phyloP scores from a whole-genome alignment of 2,329 filamentous ascomycete genomes.

The Tolypocladium pustulatum region DNA sequence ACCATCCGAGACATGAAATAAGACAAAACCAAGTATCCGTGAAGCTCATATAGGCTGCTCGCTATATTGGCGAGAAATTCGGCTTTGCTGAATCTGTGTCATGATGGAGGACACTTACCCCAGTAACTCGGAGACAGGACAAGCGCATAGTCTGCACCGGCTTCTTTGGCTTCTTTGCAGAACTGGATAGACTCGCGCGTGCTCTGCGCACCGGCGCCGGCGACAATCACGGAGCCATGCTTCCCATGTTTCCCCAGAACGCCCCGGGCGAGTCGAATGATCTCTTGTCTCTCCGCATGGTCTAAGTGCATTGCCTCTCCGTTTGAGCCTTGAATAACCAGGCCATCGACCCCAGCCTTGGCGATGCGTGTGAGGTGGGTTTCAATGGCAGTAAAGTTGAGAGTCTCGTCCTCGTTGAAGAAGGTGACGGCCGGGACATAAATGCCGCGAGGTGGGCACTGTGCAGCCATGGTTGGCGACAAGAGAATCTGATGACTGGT shows the following conservation, averaged over 20 bases:
- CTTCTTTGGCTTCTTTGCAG: slow-evolving; percentile 57
- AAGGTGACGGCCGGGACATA: slow-evolving; percentile 27
- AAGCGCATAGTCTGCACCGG: slow-evolving; percentile 67
- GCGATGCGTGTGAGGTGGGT: slow-evolving; percentile 33
- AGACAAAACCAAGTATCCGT: not conserved
- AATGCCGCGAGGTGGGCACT: slow-evolving; percentile 15
- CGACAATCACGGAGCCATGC: slow-evolving; percentile 41
- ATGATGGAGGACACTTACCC: slow-evolving; percentile 13
- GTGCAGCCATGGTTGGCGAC: not conserved
- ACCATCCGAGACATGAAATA: not conserved
- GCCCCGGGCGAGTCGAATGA: slow-evolving; percentile 48
- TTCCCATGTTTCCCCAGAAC: slow-evolving; percentile 2
- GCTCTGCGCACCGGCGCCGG: slow-evolving; percentile 66
- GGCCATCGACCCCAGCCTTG: slow-evolving; percentile 59
- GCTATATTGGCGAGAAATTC: not conserved
- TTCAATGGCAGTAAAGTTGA: slow-evolving; percentile 20
- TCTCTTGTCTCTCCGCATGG: slow-evolving; percentile 56
- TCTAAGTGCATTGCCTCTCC: slow-evolving; percentile 75
- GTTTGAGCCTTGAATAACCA: slow-evolving; percentile 74
- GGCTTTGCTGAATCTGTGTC: not conserved
- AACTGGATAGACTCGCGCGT: slow-evolving; percentile 63
- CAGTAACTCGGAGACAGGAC: slow-evolving; percentile 74
- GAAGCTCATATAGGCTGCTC: too few relatives aligned
- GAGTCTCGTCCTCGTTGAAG: slow-evolving; percentile 22
- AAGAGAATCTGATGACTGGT: not conserved